Evolutionary conservation across 2,329 filamentous ascomycete genomes (phyloP).

Genomic region (Trichoderma harzianum): DNA sequence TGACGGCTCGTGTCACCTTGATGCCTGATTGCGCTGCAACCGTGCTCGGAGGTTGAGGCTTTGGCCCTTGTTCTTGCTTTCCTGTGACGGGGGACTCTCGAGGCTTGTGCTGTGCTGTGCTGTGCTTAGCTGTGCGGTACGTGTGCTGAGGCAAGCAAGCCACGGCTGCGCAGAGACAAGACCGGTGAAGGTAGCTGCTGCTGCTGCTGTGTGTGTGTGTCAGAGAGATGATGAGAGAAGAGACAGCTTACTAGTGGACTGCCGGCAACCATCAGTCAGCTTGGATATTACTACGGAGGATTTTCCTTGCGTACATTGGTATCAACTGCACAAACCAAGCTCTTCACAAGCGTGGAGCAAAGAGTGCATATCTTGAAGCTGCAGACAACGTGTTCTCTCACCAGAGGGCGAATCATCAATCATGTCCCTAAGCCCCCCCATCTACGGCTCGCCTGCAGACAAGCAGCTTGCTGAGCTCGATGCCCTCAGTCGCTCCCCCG

Average conservation of each 20-base stretch:
- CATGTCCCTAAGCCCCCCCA: constrained; percentile 36
- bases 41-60: neutral
- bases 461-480: constrained; percentile 26
- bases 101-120: neutral
- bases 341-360: constrained; percentile 7
- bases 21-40: constrained; percentile 11
- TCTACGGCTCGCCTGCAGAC: constrained; percentile 27
- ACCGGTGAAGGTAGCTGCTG: constrained; percentile 9
- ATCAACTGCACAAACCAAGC: neutral
- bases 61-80: neutral
- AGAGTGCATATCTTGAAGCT: neutral
- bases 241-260: neutral
- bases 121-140: neutral
- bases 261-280: neutral
- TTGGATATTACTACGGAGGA: neutral
- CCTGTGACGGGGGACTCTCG: neutral
- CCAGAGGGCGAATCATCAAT: neutral
- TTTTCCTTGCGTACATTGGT: neutral
- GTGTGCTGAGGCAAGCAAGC: neutral
- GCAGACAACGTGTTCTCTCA: neutral
- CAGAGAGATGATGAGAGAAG: neutral
- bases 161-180: constrained; percentile 6
- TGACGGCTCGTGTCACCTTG: constrained; percentile 16
- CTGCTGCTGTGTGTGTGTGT: neutral
- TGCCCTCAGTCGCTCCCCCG: constrained; percentile 30